Evolutionary conservation across 139 green algal genomes (phyloP), one percentile per base, ranked within the genome.

Genomic region (Tetraselmis chui): DNA sequence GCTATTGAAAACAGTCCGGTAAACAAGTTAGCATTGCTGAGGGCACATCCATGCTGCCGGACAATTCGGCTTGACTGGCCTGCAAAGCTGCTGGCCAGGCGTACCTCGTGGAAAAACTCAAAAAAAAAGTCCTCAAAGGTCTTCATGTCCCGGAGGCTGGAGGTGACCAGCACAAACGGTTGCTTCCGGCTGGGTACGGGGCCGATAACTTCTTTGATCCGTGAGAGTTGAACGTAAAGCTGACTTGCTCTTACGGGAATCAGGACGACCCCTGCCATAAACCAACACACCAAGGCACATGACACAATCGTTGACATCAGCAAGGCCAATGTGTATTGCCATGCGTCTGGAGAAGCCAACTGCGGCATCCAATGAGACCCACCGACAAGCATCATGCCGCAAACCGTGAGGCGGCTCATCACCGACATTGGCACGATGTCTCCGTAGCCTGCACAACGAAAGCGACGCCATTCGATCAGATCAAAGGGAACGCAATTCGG

Each of bases 121-220:
- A 83, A 78, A 27, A 91, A 91, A 59, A 96, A 89, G 87, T 96
- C 93, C 77, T 84, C 89, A 86, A 96, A 96, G 74, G 86, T 90
- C 1, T 92, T 80, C 31, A 95, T 89, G 30, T 95, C 92, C 18
- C 85, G 91, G 30, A 96, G 86, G 1, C 85, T 84, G 1, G 86
- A 88, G 67, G 85, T 90, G 32, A 95, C 80, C 78, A 96, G 86
- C 32, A 96, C 90, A 75, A 85, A 89, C 23, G 88, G 84, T n/a
- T 82, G 81, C 31, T 77, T 30, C 78, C 32, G 32, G 29, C 45
- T 18, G 11, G 45, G 45, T 18, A 67, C 45, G 45, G 45, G 11
- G 11, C 45, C 45, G 18, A 25, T 5, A 18, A 67, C 45, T 18
- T 67, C 45, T 18, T 67, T 67, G 45, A 67, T 67, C 11, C 45